Evolutionary conservation across 1,284 basidiomycete species (phyloP), one percentile per base, ranked within the genome.

Genomic region (Ustilago sp.): DNA sequence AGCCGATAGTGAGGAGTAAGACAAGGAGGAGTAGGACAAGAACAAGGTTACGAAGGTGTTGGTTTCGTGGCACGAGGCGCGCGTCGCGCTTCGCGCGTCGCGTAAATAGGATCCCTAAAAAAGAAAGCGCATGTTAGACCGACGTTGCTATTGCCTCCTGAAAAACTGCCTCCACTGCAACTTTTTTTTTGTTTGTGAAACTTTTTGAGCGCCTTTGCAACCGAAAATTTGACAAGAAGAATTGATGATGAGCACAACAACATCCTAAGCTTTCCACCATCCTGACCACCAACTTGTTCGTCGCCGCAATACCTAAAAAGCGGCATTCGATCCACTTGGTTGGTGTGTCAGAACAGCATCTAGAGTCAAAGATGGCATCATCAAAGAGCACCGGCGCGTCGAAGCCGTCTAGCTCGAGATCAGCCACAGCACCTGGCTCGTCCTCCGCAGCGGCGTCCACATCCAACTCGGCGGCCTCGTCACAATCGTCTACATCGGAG

Each of bases 31-130:
- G 32, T 6, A 32, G 12, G 56, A 45, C 11, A 8, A 9, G 34
- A 19, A 28, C 23, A 28, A 28, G 23, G 23, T 28, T 28, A 28
- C 23, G 39, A 28, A 35, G 62, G 62, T 71, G 63, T 71, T 71
- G 63, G 62, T 61, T 56, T 45, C 38, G 19, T 15, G 9, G 1
- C 3, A 32, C n/a, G 47, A 51, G 23, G 36, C 56, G 68, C 63
- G 63, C 59, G 52, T 57, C 69, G 69, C 69, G 69, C n/a, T n/a
- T 60, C 59, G 68, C 63, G 63, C 59, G 52, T 57, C 69, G 69
- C 69, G 69, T 72, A 67, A 67, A 67, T 59, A 47, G 60, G 32
- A 23, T 4, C 34, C 36, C 47, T 23, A 32, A 32, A 17, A 38
- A 15, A 35, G 11, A 34, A 45, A 9, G n/a, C 0, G 7, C 6